A percentile compares a stretch with the other conserved stretches of the same genome.
These are phyloP conservation scores for Penicillium odoratum DNA, from an alignment of 495 filamentous ascomycete species.

Conservation along the genomic window DNA sequence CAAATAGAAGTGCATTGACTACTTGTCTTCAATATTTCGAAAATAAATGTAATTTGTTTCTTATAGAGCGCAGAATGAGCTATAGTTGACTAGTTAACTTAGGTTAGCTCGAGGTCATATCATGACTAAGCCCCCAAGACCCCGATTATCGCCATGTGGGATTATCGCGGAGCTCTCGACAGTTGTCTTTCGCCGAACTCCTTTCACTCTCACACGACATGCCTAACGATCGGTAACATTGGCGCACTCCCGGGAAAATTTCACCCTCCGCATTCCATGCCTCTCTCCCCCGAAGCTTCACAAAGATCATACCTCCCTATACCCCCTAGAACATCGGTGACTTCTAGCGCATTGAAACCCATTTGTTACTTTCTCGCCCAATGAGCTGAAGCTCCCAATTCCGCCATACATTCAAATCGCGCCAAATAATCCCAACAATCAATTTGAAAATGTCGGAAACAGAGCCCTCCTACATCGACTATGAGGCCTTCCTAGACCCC, in stretches of 20 bases:
- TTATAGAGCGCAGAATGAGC: neutral
- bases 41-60: too few species aligned
- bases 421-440: neutral
- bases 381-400: neutral
- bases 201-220: neutral
- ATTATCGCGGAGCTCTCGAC: conserved; percentile 25
- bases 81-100: too few species aligned
- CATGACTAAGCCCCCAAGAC: neutral
- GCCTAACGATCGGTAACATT: neutral
- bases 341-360: conserved; percentile 10
- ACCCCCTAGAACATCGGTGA: neutral
- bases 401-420: neutral
- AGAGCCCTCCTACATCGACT: conserved; percentile 89
- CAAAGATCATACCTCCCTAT: neutral
- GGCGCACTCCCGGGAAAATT: neutral
- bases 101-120: neutral
- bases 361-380: neutral
- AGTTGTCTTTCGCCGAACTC: conserved; percentile 19
- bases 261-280: neutral
- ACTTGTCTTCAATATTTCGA: too few species aligned
- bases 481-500: conserved; percentile 86
- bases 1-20: too few species aligned
- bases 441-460: conserved; percentile 35
- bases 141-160: conserved; percentile 19
- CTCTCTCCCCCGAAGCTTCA: neutral